A percentile compares a stretch with the other conserved stretches of the same genome.
Evolutionary conservation across 495 filamentous ascomycete genomes (phyloP).

Genomic region (Podospora australis): DNA sequence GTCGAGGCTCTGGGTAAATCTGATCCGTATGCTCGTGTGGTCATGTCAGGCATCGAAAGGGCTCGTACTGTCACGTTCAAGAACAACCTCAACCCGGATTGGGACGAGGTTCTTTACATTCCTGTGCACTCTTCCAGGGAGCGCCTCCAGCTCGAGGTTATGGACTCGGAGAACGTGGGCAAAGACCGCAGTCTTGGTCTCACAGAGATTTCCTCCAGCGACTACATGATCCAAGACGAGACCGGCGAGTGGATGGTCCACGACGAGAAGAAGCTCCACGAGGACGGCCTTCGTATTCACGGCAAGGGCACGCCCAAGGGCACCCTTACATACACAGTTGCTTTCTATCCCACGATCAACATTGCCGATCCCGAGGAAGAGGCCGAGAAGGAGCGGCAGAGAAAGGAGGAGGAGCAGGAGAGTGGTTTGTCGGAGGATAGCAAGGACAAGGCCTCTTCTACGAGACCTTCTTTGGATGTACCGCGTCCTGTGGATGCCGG

Average conservation of each 20-base stretch:
- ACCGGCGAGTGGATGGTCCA: slow-evolving; percentile 76
- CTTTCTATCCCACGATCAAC: slow-evolving; percentile 86
- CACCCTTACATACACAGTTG: slow-evolving; percentile 69
- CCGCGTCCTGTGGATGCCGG: slow-evolving; percentile 34
- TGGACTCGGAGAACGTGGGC: slow-evolving; percentile 88
- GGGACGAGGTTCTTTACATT: slow-evolving; percentile 93
- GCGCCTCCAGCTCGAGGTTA: slow-evolving; percentile 81
- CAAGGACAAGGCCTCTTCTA: slow-evolving; percentile 6
- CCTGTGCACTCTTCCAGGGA: slow-evolving; percentile 84
- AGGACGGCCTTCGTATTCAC: slow-evolving; percentile 58
- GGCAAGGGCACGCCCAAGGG: slow-evolving; percentile 68
- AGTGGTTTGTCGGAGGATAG: slow-evolving; percentile 17
- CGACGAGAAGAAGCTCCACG: slow-evolving; percentile 59
- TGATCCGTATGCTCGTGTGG: slow-evolving; percentile 83
- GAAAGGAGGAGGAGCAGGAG: slow-evolving; percentile 28
- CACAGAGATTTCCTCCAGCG: slow-evolving; percentile 64
- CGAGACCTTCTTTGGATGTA: slow-evolving; percentile 28
- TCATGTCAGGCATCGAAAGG: slow-evolving; percentile 84
- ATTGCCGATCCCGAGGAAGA: slow-evolving; percentile 93
- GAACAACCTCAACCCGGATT: slow-evolving; percentile 92
- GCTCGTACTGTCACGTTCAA: slow-evolving; percentile 89
- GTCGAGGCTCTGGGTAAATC: slow-evolving; percentile 94
- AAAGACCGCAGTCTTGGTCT: slow-evolving; percentile 81
- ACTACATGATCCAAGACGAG: slow-evolving; percentile 73
- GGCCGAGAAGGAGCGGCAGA: slow-evolving; percentile 47